A percentile compares a stretch with the other conserved stretches of the same genome.
Evolutionary conservation across 495 filamentous ascomycete species (phyloP).

Genomic region (Bacidia gigantensis): DNA sequence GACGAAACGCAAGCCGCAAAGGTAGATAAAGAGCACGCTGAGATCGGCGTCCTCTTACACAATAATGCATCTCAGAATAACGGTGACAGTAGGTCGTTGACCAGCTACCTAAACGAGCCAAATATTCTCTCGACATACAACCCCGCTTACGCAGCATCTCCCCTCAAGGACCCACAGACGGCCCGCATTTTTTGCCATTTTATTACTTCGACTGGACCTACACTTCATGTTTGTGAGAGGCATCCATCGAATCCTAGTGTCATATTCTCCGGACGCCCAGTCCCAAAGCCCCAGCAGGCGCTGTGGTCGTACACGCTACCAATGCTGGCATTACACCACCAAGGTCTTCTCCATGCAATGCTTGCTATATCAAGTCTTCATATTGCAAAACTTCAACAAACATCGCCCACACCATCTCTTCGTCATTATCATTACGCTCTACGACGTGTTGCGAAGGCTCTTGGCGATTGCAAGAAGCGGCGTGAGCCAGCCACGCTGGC

Average conservation of each 20-base stretch:
- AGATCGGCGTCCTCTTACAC: conserved; percentile 32
- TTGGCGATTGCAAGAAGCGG: conserved; percentile 57
- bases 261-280: conserved; percentile 47
- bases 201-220: conserved; percentile 75
- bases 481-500: conserved; percentile 70
- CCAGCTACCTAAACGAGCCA: conserved; percentile 48
- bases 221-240: conserved; percentile 76
- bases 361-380: conserved; percentile 80
- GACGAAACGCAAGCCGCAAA: conserved; percentile 40
- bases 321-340: conserved; percentile 69
- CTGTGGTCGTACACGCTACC: conserved; percentile 85
- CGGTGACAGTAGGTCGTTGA: conserved; percentile 43
- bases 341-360: conserved; percentile 78
- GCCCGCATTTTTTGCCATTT: conserved; percentile 88
- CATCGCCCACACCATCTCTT: conserved; percentile 60
- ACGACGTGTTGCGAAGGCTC: conserved; percentile 57
- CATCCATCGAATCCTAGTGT: conserved; percentile 65
- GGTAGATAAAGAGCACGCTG: conserved; percentile 13
- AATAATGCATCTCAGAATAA: conserved; percentile 38
- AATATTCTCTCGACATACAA: conserved; percentile 69
- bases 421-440: conserved; percentile 88
- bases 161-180: conserved; percentile 68
- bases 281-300: conserved; percentile 57
- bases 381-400: conserved; percentile 66
- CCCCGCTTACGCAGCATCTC: conserved; percentile 60